Conservation (phyloP, 306 rosid species). For the Cucumis melo region DNA sequence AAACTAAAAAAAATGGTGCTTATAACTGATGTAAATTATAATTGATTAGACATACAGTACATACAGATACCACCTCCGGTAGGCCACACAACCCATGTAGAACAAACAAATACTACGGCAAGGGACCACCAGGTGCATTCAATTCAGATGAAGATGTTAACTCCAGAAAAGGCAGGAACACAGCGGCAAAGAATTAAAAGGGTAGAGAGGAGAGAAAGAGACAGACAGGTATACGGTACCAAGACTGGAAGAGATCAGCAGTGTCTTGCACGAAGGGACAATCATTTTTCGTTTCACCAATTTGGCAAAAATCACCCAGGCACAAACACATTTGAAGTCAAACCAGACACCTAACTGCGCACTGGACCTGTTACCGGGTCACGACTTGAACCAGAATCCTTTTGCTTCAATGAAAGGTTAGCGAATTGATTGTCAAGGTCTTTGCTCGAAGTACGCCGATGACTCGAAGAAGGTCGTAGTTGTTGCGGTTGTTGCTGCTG, state of each 20-base stretch:
- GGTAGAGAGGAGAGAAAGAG: not conserved
- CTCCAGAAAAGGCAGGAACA: constrained; percentile 2
- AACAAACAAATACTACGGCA: constrained; percentile 1
- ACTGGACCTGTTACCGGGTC: constrained; percentile 68
- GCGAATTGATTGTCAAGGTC: constrained; percentile 90
- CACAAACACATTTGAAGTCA: constrained; percentile 24
- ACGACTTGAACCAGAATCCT: constrained; percentile 65
- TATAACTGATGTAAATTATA: not conserved
- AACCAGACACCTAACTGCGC: constrained; percentile 40
- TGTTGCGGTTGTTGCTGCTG: constrained; percentile 31
- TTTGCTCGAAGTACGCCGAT: constrained; percentile 71
- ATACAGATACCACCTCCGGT: constrained; percentile 14
- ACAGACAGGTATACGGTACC: not conserved
- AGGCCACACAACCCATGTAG: constrained; percentile 2
- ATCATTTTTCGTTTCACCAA: constrained; percentile 3
- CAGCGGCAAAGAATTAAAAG: constrained; percentile 1
- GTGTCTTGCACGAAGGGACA: not conserved
- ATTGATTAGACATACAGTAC: constrained; percentile 8
- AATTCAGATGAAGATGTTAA: constrained; percentile 5
- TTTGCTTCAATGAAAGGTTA: constrained; percentile 74
- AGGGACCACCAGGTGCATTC: constrained; percentile 15
- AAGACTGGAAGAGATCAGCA: constrained; percentile 3
- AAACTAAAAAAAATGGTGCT: constrained; percentile 1
- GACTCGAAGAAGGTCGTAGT: constrained; percentile 49
- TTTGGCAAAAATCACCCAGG: constrained; percentile 17